Percentiles rank a stretch among this genome's conserved stretches.
Evolutionary conservation across 2,329 filamentous ascomycete genomes (phyloP).

Genomic region (Nemania sp.): DNA sequence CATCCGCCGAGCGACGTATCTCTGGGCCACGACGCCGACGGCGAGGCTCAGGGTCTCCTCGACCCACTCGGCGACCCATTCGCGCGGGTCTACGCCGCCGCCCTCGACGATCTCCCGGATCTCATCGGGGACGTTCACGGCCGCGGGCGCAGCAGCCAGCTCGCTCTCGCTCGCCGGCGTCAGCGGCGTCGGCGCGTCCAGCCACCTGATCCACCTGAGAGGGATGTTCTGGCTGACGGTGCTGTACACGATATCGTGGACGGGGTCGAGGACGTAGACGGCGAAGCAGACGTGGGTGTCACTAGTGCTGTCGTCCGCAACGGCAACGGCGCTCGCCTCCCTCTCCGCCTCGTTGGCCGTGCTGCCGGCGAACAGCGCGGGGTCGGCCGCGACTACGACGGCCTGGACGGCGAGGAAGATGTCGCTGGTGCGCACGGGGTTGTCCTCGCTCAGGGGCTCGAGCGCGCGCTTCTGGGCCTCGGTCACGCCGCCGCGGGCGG

Average conservation of each 20-base stretch:
- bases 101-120: constrained; percentile 85
- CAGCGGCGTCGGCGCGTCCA: constrained; percentile 77
- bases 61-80: constrained; percentile 98
- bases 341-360: constrained; percentile 66
- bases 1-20: constrained; percentile 95
- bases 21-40: constrained; percentile 88
- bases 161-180: constrained; percentile 65
- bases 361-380: constrained; percentile 75
- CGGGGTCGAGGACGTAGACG: constrained; percentile 84
- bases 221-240: constrained; percentile 87
- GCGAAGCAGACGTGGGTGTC: constrained; percentile 79
- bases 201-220: constrained; percentile 88
- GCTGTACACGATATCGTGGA: constrained; percentile 90
- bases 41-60: constrained; percentile 85
- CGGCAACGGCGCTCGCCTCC: constrained; percentile 64
- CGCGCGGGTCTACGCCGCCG: constrained; percentile 85
- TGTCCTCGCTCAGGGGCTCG: constrained; percentile 82
- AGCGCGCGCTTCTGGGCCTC: constrained; percentile 83
- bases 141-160: constrained; percentile 43
- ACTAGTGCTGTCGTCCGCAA: constrained; percentile 61
- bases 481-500: constrained; percentile 80
- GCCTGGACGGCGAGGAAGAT: constrained; percentile 97
- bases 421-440: constrained; percentile 91
- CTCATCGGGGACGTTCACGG: constrained; percentile 75
- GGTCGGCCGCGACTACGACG: constrained; percentile 73